These are phyloP conservation scores for Podaxis sp. DNA, from an alignment of 768 basidiomycete species.

Conservation along the genomic window DNA sequence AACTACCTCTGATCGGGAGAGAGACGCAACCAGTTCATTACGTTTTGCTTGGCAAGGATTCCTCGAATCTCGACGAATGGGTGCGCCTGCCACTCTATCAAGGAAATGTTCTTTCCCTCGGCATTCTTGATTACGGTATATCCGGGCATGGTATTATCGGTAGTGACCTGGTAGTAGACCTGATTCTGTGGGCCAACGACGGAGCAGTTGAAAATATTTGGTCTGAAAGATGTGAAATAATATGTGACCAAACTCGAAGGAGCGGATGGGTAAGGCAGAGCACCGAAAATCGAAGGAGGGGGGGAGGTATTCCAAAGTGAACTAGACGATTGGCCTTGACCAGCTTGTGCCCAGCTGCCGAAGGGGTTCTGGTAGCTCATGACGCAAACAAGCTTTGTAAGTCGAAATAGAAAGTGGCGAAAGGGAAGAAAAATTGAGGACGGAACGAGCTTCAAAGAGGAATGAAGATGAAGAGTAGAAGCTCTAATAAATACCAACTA, in stretches of 20 bases:
- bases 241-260: conserved; percentile 36
- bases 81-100: conserved; percentile 57
- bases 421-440: not conserved
- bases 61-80: conserved; percentile 55
- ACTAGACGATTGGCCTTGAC: conserved; percentile 24
- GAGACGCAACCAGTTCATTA: conserved; percentile 55
- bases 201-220: conserved; percentile 53
- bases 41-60: conserved; percentile 45
- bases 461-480: not conserved
- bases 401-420: not conserved
- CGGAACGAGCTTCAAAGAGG: not conserved
- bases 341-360: conserved; percentile 33
- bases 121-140: conserved; percentile 55
- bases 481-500: not conserved
- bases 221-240: conserved; percentile 50
- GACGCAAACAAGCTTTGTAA: not conserved
- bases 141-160: conserved; percentile 48
- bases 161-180: conserved; percentile 48
- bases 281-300: conserved; percentile 60
- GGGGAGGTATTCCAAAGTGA: conserved; percentile 23
- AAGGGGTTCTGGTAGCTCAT: conserved; percentile 40
- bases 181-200: conserved; percentile 52
- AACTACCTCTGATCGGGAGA: conserved; percentile 44
- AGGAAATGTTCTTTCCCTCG: conserved; percentile 45
- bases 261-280: conserved; percentile 53